These are phyloP conservation scores for Acacia pycnantha DNA, from an alignment of 331 rosid species.

Conservation along the genomic window DNA sequence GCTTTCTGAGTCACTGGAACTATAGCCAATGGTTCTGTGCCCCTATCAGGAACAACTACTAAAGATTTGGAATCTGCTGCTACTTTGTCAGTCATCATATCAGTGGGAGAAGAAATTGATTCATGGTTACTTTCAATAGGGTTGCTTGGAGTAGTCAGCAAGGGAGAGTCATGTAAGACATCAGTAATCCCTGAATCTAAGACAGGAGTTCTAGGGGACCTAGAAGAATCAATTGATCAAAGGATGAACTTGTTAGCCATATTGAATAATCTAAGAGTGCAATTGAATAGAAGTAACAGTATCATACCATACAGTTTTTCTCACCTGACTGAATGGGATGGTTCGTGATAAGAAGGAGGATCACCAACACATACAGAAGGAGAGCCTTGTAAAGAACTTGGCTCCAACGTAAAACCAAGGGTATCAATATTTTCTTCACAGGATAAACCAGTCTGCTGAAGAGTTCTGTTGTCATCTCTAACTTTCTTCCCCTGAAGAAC, in stretches of 20 bases:
- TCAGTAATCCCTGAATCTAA: slow-evolving; percentile 42
- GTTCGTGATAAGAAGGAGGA: slow-evolving; percentile 42
- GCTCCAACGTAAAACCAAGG: slow-evolving; percentile 68
- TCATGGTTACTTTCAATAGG: slow-evolving; percentile 44
- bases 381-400: slow-evolving; percentile 42
- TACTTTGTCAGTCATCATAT: slow-evolving; percentile 37
- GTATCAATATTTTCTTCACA: slow-evolving; percentile 56
- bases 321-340: slow-evolving; percentile 49
- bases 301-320: slow-evolving; percentile 11
- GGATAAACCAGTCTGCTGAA: slow-evolving; percentile 65
- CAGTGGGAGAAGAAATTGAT: slow-evolving; percentile 43
- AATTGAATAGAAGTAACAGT: slow-evolving; percentile 6
- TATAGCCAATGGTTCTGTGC: slow-evolving; percentile 47
- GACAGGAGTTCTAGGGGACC: slow-evolving; percentile 47
- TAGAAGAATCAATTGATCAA: slow-evolving; percentile 30
- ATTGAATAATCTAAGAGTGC: neutral
- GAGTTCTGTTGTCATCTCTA: slow-evolving; percentile 68
- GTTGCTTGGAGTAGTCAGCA: slow-evolving; percentile 36
- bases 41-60: slow-evolving; percentile 47
- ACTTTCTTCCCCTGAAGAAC: slow-evolving; percentile 63
- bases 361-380: slow-evolving; percentile 39
- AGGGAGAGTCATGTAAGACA: slow-evolving; percentile 38
- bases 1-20: slow-evolving; percentile 57
- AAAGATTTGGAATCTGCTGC: slow-evolving; percentile 48
- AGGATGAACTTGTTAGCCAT: slow-evolving; percentile 24